Evolutionary conservation across 2,329 filamentous ascomycete genomes (phyloP).

Genomic region (Helicocarpus griseus): DNA sequence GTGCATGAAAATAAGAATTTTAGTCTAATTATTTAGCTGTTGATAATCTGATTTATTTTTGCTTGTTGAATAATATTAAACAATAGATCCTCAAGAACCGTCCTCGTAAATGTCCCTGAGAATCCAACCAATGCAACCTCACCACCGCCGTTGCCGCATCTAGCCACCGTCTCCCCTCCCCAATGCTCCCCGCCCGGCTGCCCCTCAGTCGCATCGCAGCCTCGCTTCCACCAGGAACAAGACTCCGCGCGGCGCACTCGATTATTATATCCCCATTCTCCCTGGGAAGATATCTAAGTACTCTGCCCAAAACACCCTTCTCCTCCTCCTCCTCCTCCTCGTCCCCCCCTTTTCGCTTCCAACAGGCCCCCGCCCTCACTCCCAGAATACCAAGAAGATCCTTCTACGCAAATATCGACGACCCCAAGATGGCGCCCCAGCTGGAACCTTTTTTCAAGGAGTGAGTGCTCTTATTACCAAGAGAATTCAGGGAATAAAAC

Average conservation of each 20-base stretch:
- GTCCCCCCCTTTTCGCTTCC: neutral
- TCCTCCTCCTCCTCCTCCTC: neutral
- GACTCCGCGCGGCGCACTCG: neutral
- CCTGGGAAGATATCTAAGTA: neutral
- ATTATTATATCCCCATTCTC: neutral
- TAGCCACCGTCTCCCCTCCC: neutral
- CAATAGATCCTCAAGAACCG: too few relatives aligned
- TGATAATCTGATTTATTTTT: too few relatives aligned
- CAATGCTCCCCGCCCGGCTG: constrained; percentile 14
- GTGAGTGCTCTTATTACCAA: constrained; percentile 25
- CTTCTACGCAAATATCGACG: constrained; percentile 37
- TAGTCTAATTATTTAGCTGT: too few relatives aligned
- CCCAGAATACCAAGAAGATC: constrained; percentile 15
- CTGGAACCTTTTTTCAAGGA: constrained; percentile 89
- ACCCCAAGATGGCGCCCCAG: constrained; percentile 71
- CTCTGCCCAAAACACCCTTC: neutral
- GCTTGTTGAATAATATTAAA: too few relatives aligned
- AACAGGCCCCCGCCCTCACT: neutral
- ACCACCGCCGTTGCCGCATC: neutral
- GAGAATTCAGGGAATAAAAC: neutral
- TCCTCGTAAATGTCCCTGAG: too few relatives aligned
- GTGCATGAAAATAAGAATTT: too few relatives aligned
- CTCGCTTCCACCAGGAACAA: neutral
- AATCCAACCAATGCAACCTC: neutral
- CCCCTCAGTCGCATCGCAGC: constrained; percentile 12